Evolutionary conservation across 1,284 basidiomycete species (phyloP).

Genomic region (Ganoderma lucidum): DNA sequence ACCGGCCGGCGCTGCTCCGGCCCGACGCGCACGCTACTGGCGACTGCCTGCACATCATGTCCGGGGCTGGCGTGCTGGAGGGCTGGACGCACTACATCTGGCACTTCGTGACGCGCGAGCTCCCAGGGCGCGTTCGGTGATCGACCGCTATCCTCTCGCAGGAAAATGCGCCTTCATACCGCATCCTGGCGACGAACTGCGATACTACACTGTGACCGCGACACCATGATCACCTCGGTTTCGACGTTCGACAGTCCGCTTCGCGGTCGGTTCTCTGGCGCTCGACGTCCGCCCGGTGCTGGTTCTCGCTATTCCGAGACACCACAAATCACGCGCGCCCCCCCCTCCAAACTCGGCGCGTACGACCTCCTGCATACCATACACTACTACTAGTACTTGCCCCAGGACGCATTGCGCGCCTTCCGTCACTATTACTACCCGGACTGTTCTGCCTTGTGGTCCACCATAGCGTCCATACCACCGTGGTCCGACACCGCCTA

Average conservation of each 20-base stretch:
- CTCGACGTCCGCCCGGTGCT: neutral
- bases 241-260: neutral
- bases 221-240: neutral
- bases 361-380: neutral
- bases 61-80: conserved; percentile 70
- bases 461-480: neutral
- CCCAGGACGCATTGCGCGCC: neutral
- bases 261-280: neutral
- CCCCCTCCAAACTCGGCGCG: too few species aligned
- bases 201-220: neutral
- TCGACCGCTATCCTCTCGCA: too few species aligned
- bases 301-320: neutral
- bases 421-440: neutral
- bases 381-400: neutral
- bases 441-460: neutral
- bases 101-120: conserved; percentile 61
- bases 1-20: conserved; percentile 62
- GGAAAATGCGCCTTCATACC: neutral
- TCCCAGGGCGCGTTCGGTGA: conserved; percentile 36
- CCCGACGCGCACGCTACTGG: conserved; percentile 69
- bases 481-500: neutral
- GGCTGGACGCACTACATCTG: conserved; percentile 78
- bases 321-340: neutral
- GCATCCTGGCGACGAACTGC: neutral
- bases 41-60: conserved; percentile 72